These are phyloP conservation scores for Fagus crenata DNA, from an alignment of 306 rosid species.

Conservation along the genomic window DNA sequence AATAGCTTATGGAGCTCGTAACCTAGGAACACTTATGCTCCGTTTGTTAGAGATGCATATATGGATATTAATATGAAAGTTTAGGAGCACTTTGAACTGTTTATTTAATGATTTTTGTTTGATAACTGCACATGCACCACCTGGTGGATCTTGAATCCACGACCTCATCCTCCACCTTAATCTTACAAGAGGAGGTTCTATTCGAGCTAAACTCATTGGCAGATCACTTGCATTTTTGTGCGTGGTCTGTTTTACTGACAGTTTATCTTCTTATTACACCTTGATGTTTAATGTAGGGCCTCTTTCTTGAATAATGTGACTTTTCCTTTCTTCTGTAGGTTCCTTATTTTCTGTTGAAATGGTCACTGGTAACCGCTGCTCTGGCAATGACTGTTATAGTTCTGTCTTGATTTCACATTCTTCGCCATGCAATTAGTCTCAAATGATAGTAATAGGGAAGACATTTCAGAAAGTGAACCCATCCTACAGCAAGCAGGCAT, in stretches of 20 bases:
- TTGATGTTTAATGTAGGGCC: constrained; percentile 4
- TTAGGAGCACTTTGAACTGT: too few species aligned
- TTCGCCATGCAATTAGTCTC: constrained; percentile 78
- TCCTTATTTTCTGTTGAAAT: constrained; percentile 52
- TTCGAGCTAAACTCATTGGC: not conserved
- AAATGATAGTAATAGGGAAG: constrained; percentile 59
- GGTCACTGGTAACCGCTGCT: constrained; percentile 47
- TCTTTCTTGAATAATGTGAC: constrained; percentile 14
- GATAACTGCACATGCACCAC: too few species aligned
- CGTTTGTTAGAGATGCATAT: not conserved
- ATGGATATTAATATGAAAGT: not conserved
- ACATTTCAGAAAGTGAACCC: constrained; percentile 67
- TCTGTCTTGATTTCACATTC: constrained; percentile 45
- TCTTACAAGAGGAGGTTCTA: too few species aligned
- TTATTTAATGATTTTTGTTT: too few species aligned
- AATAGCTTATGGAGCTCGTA: not conserved
- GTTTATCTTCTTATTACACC: not conserved
- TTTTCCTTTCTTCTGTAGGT: constrained; percentile 46
- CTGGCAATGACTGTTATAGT: constrained; percentile 48
- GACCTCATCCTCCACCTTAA: too few species aligned
- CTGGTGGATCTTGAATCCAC: too few species aligned
- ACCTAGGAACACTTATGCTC: too few species aligned
- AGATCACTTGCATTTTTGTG: not conserved
- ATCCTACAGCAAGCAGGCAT: constrained; percentile 60
- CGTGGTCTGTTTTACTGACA: constrained; percentile 1